These are phyloP conservation scores for Salix purpurea DNA, from an alignment of 345 rosid genomes.

Conservation along the genomic window DNA sequence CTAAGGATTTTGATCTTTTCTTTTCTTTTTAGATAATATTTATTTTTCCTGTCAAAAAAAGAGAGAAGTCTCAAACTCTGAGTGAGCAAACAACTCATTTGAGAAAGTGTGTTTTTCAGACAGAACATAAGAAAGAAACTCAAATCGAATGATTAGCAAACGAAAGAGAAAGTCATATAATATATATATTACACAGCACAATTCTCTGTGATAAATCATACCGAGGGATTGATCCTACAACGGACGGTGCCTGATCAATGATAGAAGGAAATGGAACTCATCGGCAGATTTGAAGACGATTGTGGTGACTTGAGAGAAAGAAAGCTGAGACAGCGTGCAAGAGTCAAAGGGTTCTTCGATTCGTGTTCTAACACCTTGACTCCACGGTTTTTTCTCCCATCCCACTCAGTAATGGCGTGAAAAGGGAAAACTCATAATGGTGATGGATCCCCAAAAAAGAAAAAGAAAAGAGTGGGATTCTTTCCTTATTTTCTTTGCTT, in stretches of 20 bases:
- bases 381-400: neutral
- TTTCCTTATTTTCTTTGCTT: slow-evolving; percentile 3
- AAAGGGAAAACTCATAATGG: neutral
- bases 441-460: neutral
- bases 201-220: neutral
- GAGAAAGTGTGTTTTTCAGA: slow-evolving; percentile 9
- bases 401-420: neutral
- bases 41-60: no score
- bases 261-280: slow-evolving; percentile 27
- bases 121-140: slow-evolving; percentile 26
- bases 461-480: slow-evolving; percentile 2
- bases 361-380: no score
- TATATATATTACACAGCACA: neutral
- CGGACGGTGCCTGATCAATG: neutral
- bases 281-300: slow-evolving; percentile 27
- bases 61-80: no score
- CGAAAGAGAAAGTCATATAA: neutral
- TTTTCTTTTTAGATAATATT: no score
- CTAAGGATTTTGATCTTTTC: no score
- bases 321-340: neutral
- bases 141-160: slow-evolving; percentile 43
- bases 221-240: neutral
- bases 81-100: no score
- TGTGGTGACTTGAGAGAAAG: neutral
- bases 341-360: slow-evolving; percentile 5